A percentile compares a stretch with the other conserved stretches of the same genome.
Conservation (phyloP, 2,329 filamentous ascomycete species). For the Coniochaeta pulveracea region DNA sequence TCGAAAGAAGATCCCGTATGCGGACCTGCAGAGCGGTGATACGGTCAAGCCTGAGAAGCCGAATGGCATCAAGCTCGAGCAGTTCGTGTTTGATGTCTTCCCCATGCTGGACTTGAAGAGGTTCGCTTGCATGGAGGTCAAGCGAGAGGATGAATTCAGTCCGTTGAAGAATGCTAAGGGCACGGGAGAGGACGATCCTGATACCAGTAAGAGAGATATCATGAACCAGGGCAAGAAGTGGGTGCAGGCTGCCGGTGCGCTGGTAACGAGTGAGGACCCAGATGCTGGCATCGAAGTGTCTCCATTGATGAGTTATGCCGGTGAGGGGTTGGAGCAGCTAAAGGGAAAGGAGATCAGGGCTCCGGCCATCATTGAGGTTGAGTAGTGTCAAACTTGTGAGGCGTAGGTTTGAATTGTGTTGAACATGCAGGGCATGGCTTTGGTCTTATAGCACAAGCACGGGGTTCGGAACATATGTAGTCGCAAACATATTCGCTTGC, state of each 20-base stretch:
- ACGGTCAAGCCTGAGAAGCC: slow-evolving; percentile 84
- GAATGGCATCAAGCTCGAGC: slow-evolving; percentile 97
- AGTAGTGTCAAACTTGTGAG: too few species aligned
- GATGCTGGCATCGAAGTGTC: slow-evolving; percentile 76
- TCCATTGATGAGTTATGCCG: slow-evolving; percentile 87
- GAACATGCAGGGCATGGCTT: too few species aligned
- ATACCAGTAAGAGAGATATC: slow-evolving; percentile 85
- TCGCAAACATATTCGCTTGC: too few species aligned
- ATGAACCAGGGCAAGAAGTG: slow-evolving; percentile 83
- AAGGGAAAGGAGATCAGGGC: slow-evolving; percentile 40
- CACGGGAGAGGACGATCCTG: slow-evolving; percentile 83
- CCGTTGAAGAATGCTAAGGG: slow-evolving; percentile 85
- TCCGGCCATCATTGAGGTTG: slow-evolving; percentile 38
- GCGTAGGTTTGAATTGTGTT: too few species aligned
- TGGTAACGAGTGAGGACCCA: slow-evolving; percentile 52
- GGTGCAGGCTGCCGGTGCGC: slow-evolving; percentile 67
- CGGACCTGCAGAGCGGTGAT: slow-evolving; percentile 66
- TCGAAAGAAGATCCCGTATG: slow-evolving; percentile 92
- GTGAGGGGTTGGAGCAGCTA: slow-evolving; percentile 49
- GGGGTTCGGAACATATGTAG: too few species aligned
- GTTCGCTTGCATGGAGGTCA: slow-evolving; percentile 93
- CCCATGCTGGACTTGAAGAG: slow-evolving; percentile 74
- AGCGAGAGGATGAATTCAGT: slow-evolving; percentile 95
- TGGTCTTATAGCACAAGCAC: too few species aligned
- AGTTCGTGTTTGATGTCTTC: slow-evolving; percentile 99